Percentiles rank a stretch among this genome's conserved stretches.
Conservation (phyloP, 2,329 filamentous ascomycete species). For the Xylariaceae sp. region DNA sequence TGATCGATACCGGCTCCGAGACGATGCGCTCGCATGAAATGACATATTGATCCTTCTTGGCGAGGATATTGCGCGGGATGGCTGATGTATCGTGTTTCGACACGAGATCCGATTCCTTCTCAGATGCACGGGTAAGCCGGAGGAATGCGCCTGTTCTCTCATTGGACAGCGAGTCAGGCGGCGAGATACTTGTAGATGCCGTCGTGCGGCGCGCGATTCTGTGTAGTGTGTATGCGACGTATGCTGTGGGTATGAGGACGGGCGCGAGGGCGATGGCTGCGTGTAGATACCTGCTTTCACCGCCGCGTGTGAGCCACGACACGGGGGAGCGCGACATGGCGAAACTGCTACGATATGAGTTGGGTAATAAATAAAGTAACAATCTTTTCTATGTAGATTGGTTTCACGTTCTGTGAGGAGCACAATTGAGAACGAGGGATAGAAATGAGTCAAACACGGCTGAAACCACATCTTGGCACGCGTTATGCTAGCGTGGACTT, state of each 20-base stretch:
- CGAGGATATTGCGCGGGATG: conserved; percentile 12
- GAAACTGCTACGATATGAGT: neutral
- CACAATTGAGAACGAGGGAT: no score
- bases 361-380: neutral
- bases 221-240: conserved; percentile 13
- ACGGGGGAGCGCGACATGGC: neutral
- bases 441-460: no score
- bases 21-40: conserved; percentile 21
- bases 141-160: neutral
- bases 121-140: no score
- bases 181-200: conserved; percentile 8
- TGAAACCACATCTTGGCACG: no score
- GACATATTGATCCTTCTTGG: conserved; percentile 9
- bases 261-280: conserved; percentile 15
- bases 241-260: conserved; percentile 17
- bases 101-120: no score
- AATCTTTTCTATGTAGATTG: no score
- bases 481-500: no score
- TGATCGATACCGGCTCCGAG: conserved; percentile 14
- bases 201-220: conserved; percentile 10
- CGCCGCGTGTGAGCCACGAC: neutral
- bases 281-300: conserved; percentile 1
- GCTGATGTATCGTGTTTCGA: neutral
- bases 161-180: conserved; percentile 6
- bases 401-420: no score